These are phyloP conservation scores for Saccharum spontaneum DNA, from an alignment of 176 grass and related monocot species.

Conservation along the genomic window DNA sequence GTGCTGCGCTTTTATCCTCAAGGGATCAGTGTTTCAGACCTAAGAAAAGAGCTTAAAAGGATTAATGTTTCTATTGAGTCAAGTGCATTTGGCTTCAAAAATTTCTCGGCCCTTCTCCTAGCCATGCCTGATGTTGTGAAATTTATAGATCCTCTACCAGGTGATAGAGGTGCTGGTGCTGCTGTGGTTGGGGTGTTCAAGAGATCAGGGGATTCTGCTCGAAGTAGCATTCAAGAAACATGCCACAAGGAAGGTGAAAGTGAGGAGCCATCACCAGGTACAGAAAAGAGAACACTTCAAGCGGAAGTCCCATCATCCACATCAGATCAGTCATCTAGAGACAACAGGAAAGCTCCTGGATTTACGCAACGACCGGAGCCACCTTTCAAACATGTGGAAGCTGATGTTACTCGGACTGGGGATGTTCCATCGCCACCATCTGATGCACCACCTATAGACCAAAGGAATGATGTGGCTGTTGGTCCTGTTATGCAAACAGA, in stretches of 20 bases:
- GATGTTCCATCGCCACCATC: neutral
- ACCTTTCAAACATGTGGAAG: conserved; percentile 14
- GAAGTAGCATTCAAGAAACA: conserved; percentile 14
- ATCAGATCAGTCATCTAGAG: conserved; percentile 17
- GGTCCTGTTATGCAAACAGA: conserved; percentile 19
- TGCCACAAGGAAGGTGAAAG: neutral
- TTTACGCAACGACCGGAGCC: neutral
- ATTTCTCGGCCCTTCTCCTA: conserved; percentile 54
- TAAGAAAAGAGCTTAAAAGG: conserved; percentile 37
- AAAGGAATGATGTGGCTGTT: neutral
- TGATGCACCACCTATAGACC: neutral
- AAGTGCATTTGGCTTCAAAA: conserved; percentile 50
- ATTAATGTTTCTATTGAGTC: conserved; percentile 45
- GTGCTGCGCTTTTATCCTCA: conserved; percentile 52
- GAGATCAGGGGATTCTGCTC: conserved; percentile 16
- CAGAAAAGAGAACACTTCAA: neutral
- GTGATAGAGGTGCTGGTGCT: neutral
- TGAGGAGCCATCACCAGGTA: conserved; percentile 11
- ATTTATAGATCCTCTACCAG: conserved; percentile 31
- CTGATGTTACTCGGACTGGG: neutral
- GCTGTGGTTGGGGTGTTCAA: conserved; percentile 26
- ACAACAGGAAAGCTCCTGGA: conserved; percentile 9
- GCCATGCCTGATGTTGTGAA: conserved; percentile 56
- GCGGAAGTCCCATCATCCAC: neutral
- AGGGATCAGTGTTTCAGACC: conserved; percentile 44